A percentile compares a stretch with the other conserved stretches of the same genome.
Evolutionary conservation across 2,329 filamentous ascomycete species (phyloP).

Genomic region (Aspergillus japonicus): DNA sequence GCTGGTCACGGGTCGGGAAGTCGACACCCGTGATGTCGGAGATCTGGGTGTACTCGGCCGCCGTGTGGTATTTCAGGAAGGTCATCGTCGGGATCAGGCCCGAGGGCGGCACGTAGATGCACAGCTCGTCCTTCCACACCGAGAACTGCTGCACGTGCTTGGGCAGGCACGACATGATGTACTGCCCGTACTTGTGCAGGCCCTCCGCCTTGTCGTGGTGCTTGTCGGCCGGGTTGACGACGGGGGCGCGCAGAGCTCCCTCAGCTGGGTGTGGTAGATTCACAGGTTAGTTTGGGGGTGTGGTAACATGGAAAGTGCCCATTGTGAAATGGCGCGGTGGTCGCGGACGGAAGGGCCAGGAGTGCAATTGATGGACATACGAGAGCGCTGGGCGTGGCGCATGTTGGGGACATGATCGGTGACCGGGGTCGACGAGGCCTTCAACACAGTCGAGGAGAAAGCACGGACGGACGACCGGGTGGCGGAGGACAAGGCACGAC

Average conservation of each 20-base stretch:
- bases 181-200: slow-evolving; percentile 92
- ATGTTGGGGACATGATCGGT: slow-evolving; percentile 63
- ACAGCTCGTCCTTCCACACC: slow-evolving; percentile 98
- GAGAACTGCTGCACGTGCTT: slow-evolving; percentile 99
- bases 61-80: slow-evolving; percentile 97
- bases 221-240: slow-evolving; percentile 92
- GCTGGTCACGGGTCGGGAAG: slow-evolving; percentile 90
- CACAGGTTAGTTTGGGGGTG: neutral
- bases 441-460: slow-evolving; percentile 42
- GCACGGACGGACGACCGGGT: slow-evolving; percentile 36
- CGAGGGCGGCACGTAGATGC: slow-evolving; percentile 83
- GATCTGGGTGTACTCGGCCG: slow-evolving; percentile 93
- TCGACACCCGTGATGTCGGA: slow-evolving; percentile 92
- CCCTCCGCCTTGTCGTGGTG: slow-evolving; percentile 82
- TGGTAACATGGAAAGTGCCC: neutral
- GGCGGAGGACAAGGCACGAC: slow-evolving; percentile 39
- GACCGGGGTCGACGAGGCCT: slow-evolving; percentile 57
- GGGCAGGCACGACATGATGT: slow-evolving; percentile 92
- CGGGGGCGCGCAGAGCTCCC: slow-evolving; percentile 69
- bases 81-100: slow-evolving; percentile 88
- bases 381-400: slow-evolving; percentile 58
- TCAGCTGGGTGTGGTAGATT: slow-evolving; percentile 33
- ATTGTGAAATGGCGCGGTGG: neutral
- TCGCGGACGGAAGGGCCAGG: neutral
- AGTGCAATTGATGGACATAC: slow-evolving; percentile 36